phyloP scores from a whole-genome alignment of 768 basidiomycete species.

The Omphalotus guepiniiformis region DNA sequence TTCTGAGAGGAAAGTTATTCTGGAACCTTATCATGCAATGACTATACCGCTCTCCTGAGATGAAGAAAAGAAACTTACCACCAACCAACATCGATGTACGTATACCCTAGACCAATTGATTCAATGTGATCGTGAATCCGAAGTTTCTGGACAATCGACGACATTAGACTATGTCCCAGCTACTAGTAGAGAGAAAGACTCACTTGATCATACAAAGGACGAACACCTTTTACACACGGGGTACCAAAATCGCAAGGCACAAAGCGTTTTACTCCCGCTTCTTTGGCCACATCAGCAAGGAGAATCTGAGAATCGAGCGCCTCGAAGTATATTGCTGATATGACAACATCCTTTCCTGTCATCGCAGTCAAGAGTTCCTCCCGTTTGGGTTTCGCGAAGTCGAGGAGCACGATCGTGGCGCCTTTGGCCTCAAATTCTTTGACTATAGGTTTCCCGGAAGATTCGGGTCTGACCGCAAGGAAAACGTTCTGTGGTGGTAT shows the following conservation, averaged over 20 bases:
- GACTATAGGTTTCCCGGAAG: background rate
- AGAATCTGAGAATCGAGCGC: slow-evolving; percentile 10
- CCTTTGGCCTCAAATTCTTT: background rate
- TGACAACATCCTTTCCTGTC: background rate
- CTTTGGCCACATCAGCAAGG: slow-evolving; percentile 24
- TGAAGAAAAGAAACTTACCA: background rate
- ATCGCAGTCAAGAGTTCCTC: background rate
- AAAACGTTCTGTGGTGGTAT: background rate
- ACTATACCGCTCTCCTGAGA: too few species aligned
- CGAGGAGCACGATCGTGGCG: background rate
- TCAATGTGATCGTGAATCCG: background rate
- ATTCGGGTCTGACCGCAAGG: background rate
- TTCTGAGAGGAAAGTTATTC: background rate
- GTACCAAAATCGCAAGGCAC: slow-evolving; percentile 4
- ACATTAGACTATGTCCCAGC: background rate
- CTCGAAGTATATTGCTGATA: background rate
- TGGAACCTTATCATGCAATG: too few species aligned
- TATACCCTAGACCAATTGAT: background rate
- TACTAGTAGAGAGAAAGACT: background rate
- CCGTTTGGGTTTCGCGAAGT: background rate
- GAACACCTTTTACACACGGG: background rate
- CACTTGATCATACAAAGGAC: background rate
- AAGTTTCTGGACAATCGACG: background rate
- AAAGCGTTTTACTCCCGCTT: slow-evolving; percentile 12
- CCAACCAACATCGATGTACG: background rate